Percentiles rank a stretch among this genome's conserved stretches.
These are phyloP conservation scores for Erodium trifolium DNA, from an alignment of 441 rosid genomes.

Conservation along the genomic window DNA sequence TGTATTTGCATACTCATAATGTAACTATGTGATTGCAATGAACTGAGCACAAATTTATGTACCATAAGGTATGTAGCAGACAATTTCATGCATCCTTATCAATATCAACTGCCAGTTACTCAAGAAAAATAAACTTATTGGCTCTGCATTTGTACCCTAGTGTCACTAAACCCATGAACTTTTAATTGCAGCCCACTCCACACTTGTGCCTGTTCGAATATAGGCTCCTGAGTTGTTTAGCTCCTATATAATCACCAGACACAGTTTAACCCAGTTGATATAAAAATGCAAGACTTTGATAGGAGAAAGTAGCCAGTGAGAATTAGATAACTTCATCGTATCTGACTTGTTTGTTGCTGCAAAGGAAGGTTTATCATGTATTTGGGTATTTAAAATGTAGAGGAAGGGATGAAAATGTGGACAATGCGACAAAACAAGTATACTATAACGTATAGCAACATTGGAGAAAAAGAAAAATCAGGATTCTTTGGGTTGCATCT, in stretches of 20 bases:
- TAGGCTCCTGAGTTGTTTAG: too few species aligned
- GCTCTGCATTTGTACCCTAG: too few species aligned
- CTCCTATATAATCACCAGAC: too few species aligned
- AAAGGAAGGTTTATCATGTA: neutral
- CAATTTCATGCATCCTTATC: too few species aligned
- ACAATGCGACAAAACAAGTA: neutral
- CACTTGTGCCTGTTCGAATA: too few species aligned
- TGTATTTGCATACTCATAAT: too few species aligned
- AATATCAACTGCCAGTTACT: too few species aligned
- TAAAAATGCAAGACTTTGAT: neutral
- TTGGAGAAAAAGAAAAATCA: neutral
- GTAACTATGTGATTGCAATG: too few species aligned
- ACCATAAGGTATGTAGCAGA: too few species aligned
- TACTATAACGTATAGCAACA: neutral
- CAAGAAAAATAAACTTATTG: too few species aligned
- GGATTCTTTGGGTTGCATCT: neutral
- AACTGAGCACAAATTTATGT: too few species aligned
- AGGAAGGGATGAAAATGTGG: neutral
- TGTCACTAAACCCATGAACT: too few species aligned
- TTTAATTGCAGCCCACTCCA: neutral
- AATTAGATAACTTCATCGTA: neutral
- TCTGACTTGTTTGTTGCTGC: neutral
- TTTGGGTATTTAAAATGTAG: slow-evolving; percentile 1
- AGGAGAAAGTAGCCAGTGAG: neutral
- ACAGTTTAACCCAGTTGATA: neutral